Base-by-base conservation (phyloP, 78 protist species). In the Dictyostelium purpureum region DNA sequence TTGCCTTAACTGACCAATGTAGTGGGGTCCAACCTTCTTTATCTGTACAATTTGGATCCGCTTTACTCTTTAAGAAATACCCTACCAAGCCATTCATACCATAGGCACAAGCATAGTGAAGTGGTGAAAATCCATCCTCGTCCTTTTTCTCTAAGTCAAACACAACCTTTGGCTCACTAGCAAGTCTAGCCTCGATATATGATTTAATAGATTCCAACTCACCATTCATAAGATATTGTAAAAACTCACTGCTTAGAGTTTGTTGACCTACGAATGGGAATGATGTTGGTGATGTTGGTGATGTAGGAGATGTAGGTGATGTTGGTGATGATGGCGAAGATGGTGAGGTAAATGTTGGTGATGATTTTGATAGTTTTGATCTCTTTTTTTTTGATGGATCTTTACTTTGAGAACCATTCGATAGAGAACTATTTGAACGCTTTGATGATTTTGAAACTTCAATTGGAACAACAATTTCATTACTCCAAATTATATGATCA, bases 11-110 rank as follows among this genome's bases (percentile, higher is more conserved):
- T 6, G 91, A 76, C 91, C 91, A 83, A 73, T 83, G 91, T 0
- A 83, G 59, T 28, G 91, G 91, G 0, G 91, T 83, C 91, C 91
- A 83, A 28, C 91, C 91, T 26, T 83, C 91, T 24, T 70, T 73
- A 56, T 83, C 91, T 12, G 79, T 12, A 14, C 82, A 24, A 51
- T 73, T 73, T 35, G 66, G 70, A 59, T 74, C 80, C 19, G 70
- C 91, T 18, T 52, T 70, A 35, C 59, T 35, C 24, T 63, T 59
- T 14, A 83, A 24, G 6, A 83, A 54, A 56, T 73, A 83, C 35
- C 73, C 91, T 14, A 83, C 91, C 49, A 83, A 21, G 2, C 91
- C 91, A 61, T 83, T 83, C 91, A 76, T 71, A 31, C 78, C 78
- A 26, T 83, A 83, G 2, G 91, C 91, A 37, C 91, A 83, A 1